Conservation (phyloP, 495 filamentous ascomycete species). For the Trichoderma parareesei region DNA sequence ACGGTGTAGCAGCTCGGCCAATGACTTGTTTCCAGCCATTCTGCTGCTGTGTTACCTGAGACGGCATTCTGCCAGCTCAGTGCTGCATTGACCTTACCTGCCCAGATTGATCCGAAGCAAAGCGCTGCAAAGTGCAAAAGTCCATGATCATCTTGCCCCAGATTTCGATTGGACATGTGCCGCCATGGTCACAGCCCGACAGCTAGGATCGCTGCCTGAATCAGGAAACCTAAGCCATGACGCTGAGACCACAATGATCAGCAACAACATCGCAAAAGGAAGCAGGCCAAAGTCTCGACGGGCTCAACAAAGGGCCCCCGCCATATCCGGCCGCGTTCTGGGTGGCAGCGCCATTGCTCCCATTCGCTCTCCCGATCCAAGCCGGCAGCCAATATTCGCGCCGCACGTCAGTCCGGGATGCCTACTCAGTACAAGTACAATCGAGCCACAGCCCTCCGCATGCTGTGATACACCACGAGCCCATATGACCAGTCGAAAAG, state of each 20-base stretch:
- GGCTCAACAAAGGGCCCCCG: background rate
- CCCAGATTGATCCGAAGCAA: background rate
- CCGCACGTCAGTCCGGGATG: background rate
- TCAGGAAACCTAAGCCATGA: too few species aligned
- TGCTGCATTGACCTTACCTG: background rate
- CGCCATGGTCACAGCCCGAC: background rate
- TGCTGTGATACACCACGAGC: background rate
- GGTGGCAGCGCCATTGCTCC: background rate
- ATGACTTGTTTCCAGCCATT: background rate
- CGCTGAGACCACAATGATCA: background rate
- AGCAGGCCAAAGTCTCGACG: background rate
- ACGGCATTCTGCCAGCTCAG: background rate
- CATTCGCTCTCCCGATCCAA: background rate
- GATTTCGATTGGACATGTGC: background rate
- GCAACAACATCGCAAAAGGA: background rate
- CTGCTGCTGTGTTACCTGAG: background rate
- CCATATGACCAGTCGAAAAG: background rate
- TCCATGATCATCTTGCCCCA: background rate
- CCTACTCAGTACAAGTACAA: slow-evolving; percentile 1
- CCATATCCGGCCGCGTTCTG: background rate
- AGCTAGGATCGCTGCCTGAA: slow-evolving; percentile 1
- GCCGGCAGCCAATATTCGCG: background rate
- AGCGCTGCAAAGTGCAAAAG: background rate
- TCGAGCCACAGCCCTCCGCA: background rate
- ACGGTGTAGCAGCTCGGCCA: background rate